Base-by-base conservation (phyloP, 2,329 filamentous ascomycete species). In the Ascochyta rabiei region DNA sequence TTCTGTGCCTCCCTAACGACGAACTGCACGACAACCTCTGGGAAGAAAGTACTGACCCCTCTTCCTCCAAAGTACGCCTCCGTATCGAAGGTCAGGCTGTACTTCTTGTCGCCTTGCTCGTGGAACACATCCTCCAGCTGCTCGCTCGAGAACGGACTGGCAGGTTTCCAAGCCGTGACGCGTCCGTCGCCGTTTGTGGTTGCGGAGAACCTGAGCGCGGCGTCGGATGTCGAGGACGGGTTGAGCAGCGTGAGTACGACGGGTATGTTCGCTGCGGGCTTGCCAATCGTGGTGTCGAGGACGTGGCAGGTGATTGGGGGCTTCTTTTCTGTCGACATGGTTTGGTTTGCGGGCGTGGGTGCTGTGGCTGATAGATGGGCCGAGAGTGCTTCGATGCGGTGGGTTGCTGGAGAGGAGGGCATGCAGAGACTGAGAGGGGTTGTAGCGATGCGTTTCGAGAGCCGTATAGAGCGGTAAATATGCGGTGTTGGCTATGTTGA, bases 231-330 rank as follows among this genome's bases (percentile, higher is more conserved):
- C 51, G 74, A 72, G 42, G 70, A 64, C 24, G 71, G 67, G 60
- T 48, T 64, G 44, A 35, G 45, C n/a, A 81, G 72, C 43, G 86
- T 77, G 19, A 92, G 84, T 49, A 83, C 85, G 53, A 93, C 89
- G 61, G 82, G 81, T 66, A 95, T 84, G 59, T 81, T 80, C 52
- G 81, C 76, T 15, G 85, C 90, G 19, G 90, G 90, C 53, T 82
- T 82, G 69, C 90, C 90, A 57, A 83, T 79, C n/a, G 86, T 84
- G 10, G 90, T 93, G 81, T 95, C 89, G 73, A 95, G 89, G 75
- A 93, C 85, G 80, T 95, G 90, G 80, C 90, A 93, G 74, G 90
- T 93, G 69, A 95, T 93, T 70, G 85, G 85, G 63, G 73, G 80
- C 55, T 69, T 71, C 40, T 48, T 50, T 9, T 63, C 57, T 19